These are phyloP conservation scores for Fragaria iinumae DNA, from an alignment of 306 rosid genomes.

Conservation along the genomic window DNA sequence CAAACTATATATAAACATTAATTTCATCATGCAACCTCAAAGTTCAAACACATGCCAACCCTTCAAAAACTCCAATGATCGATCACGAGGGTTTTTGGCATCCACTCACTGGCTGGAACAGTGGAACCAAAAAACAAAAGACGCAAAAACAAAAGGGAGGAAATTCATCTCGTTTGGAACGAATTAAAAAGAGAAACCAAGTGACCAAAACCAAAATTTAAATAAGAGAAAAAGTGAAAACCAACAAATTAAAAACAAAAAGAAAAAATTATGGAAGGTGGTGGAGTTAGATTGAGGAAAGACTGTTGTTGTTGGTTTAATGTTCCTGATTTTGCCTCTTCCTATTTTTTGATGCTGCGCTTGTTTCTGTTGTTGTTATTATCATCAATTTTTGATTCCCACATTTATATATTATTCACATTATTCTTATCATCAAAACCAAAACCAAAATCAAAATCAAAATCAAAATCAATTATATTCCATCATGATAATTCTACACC, in stretches of 20 bases:
- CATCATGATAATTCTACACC: conserved; percentile 54
- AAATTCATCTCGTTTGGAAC: conserved; percentile 10
- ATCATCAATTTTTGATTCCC: conserved; percentile 26
- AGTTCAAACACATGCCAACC: not conserved
- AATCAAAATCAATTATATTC: conserved; percentile 13
- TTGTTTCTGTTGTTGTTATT: conserved; percentile 40
- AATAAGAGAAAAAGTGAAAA: conserved; percentile 18
- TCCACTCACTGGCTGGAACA: conserved; percentile 17
- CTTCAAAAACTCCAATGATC: not conserved
- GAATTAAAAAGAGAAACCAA: conserved; percentile 7
- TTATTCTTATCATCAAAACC: conserved; percentile 14
- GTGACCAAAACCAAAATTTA: conserved; percentile 19
- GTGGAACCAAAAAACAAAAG: not conserved
- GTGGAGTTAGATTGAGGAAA: conserved; percentile 56
- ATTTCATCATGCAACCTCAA: too few relatives aligned
- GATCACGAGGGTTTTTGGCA: not conserved
- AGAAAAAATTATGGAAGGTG: conserved; percentile 58
- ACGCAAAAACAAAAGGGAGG: conserved; percentile 19
- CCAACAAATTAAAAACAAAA: conserved; percentile 6
- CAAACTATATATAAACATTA: not conserved
- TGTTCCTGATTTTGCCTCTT: conserved; percentile 39
- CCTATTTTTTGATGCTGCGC: conserved; percentile 38
- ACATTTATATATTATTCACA: conserved; percentile 33
- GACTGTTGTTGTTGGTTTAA: conserved; percentile 46
- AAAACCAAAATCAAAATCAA: not conserved